Evolutionary conservation across 225 moss, liverwort and hornwort genomes (phyloP).

Genomic region (Marchantia paleacea): DNA sequence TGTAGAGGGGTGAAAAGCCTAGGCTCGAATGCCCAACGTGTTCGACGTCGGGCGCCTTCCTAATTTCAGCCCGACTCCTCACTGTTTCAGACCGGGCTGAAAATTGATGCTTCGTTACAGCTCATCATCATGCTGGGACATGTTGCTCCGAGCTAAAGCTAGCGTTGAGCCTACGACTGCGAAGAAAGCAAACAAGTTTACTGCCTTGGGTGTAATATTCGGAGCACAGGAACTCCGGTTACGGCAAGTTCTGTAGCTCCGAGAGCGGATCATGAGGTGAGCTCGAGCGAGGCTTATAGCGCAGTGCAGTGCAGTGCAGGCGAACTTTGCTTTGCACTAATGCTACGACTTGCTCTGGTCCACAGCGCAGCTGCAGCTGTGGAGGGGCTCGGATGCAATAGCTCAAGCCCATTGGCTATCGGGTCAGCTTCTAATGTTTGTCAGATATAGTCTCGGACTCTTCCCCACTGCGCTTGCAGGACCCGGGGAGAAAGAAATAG

Average conservation of each 20-base stretch:
- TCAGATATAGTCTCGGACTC: neutral
- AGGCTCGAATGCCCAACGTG: neutral
- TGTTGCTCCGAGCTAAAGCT: neutral
- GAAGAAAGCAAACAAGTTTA: neutral
- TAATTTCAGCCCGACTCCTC: neutral
- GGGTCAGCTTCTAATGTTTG: neutral
- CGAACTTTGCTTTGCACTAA: neutral
- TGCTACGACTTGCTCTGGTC: neutral
- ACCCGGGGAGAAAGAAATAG: neutral
- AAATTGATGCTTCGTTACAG: neutral
- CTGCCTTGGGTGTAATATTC: neutral
- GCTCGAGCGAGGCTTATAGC: neutral
- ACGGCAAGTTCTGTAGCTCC: slow-evolving; percentile 8
- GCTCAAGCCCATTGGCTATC: neutral
- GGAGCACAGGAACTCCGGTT: neutral
- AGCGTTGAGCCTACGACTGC: neutral
- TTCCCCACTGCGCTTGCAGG: neutral
- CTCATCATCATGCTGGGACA: slow-evolving; percentile 7
- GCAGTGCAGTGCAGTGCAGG: neutral
- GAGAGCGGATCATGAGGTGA: neutral
- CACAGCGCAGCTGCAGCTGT: neutral
- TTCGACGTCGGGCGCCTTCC: neutral
- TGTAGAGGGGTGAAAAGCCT: neutral
- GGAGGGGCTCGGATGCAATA: neutral
- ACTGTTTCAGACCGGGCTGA: slow-evolving; percentile 4